phyloP scores from a whole-genome alignment of 805 yeast genomes.

The Barnettozyma sucrosica region DNA sequence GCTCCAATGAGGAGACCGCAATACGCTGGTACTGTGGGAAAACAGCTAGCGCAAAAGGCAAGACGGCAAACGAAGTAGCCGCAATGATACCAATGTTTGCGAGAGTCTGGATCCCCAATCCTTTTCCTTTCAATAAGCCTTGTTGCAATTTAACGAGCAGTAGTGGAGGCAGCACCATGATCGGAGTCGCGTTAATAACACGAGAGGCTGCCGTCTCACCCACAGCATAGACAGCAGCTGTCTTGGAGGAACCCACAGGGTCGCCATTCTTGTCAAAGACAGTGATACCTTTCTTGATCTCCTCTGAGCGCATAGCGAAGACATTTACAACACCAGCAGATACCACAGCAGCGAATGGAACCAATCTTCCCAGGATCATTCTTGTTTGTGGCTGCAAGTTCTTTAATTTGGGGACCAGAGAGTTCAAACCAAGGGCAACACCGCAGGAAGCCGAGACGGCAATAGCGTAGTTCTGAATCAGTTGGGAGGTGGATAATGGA shows the following conservation, averaged over 20 bases:
- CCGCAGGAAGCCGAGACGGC: slow-evolving; percentile 95
- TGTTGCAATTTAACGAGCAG: slow-evolving; percentile 73
- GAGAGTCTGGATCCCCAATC: slow-evolving; percentile 55
- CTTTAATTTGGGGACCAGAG: slow-evolving; percentile 81
- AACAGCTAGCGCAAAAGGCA: slow-evolving; percentile 93
- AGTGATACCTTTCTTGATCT: slow-evolving; percentile 76
- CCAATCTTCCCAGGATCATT: slow-evolving; percentile 73
- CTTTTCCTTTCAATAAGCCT: slow-evolving; percentile 60
- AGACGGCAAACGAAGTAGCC: slow-evolving; percentile 74
- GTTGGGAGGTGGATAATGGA: slow-evolving; percentile 74
- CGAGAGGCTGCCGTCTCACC: slow-evolving; percentile 96
- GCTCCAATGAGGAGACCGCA: slow-evolving; percentile 55
- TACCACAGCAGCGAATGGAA: slow-evolving; percentile 98
- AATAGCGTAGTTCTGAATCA: slow-evolving; percentile 70
- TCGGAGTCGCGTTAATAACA: slow-evolving; percentile 93
- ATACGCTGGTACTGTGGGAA: slow-evolving; percentile 86
- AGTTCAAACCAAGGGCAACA: slow-evolving; percentile 89
- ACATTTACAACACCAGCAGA: slow-evolving; percentile 95
- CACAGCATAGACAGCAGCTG: slow-evolving; percentile 88
- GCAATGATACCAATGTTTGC: slow-evolving; percentile 85
- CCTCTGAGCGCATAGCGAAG: slow-evolving; percentile 95
- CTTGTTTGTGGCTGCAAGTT: slow-evolving; percentile 63
- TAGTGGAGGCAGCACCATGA: slow-evolving; percentile 95
- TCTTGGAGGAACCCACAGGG: slow-evolving; percentile 66
- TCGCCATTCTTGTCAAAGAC: slow-evolving; percentile 65